These are phyloP conservation scores for Thalassiosira hispida DNA, from an alignment of 352 stramenopile species.

Conservation along the genomic window DNA sequence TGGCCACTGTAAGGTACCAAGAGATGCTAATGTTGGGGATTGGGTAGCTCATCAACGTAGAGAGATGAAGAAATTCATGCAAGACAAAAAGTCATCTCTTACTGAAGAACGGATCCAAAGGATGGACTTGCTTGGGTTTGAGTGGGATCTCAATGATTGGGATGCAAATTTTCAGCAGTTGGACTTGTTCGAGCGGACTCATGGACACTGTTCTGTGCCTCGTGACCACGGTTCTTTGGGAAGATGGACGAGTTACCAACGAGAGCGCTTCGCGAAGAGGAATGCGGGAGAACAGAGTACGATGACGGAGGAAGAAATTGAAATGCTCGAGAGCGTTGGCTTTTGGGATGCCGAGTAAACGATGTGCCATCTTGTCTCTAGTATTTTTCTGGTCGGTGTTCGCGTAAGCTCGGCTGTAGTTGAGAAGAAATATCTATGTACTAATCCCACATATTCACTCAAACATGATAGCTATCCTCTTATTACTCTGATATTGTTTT, in stretches of 20 bases:
- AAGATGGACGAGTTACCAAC: slow-evolving; percentile 2
- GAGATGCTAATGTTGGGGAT: neutral
- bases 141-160: neutral
- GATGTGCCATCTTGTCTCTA: too few species aligned
- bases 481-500: too few species aligned
- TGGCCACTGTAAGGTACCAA: neutral
- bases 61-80: neutral
- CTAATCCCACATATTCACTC: too few species aligned
- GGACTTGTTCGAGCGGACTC: neutral
- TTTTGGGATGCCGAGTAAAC: too few species aligned
- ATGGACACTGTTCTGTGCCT: slow-evolving; percentile 3
- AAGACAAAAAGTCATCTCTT: neutral
- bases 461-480: too few species aligned
- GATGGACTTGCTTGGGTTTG: slow-evolving; percentile 6
- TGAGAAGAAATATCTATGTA: too few species aligned
- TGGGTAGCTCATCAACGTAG: neutral
- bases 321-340: slow-evolving; percentile 7
- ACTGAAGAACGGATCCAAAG: neutral
- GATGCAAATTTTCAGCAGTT: neutral
- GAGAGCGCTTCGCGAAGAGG: neutral
- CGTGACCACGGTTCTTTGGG: neutral
- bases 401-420: too few species aligned
- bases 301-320: slow-evolving; percentile 1
- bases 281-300: slow-evolving; percentile 1
- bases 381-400: too few species aligned